phyloP scores from a whole-genome alignment of 2,329 filamentous ascomycete species.

The Diaporthe ilicicola region DNA sequence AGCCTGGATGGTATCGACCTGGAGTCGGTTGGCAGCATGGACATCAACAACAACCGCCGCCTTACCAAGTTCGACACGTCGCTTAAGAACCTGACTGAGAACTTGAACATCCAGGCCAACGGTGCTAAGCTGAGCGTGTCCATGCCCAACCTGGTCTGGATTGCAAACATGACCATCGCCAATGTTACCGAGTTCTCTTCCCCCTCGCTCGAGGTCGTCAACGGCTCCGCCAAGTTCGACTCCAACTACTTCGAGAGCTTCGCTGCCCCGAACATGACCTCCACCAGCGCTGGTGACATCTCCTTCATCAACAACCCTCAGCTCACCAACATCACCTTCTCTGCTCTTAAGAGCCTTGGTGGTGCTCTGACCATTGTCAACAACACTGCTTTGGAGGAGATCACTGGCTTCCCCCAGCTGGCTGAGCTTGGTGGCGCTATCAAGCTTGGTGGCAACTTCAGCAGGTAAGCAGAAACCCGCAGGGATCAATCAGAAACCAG shows the following conservation, averaged over 20 bases:
- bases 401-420: constrained; percentile 75
- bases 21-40: constrained; percentile 73
- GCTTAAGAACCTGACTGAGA: constrained; percentile 76
- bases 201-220: constrained; percentile 77
- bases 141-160: constrained; percentile 81
- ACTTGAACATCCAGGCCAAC: constrained; percentile 83
- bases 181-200: constrained; percentile 79
- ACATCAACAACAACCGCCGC: constrained; percentile 90
- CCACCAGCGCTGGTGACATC: constrained; percentile 65
- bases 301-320: constrained; percentile 70
- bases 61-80: constrained; percentile 80
- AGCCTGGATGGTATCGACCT: constrained; percentile 85
- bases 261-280: constrained; percentile 74
- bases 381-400: constrained; percentile 77
- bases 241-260: constrained; percentile 75
- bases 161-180: constrained; percentile 82
- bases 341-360: constrained; percentile 70
- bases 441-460: constrained; percentile 85
- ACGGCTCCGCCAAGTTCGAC: constrained; percentile 85
- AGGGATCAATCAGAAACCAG: not conserved
- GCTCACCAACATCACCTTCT: constrained; percentile 79
- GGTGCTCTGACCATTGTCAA: constrained; percentile 89
- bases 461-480: constrained; percentile 65
- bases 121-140: constrained; percentile 73
- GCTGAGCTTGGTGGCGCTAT: constrained; percentile 79